Evolutionary conservation across 2,329 filamentous ascomycete genomes (phyloP).

Genomic region (Aschersonia sp.): DNA sequence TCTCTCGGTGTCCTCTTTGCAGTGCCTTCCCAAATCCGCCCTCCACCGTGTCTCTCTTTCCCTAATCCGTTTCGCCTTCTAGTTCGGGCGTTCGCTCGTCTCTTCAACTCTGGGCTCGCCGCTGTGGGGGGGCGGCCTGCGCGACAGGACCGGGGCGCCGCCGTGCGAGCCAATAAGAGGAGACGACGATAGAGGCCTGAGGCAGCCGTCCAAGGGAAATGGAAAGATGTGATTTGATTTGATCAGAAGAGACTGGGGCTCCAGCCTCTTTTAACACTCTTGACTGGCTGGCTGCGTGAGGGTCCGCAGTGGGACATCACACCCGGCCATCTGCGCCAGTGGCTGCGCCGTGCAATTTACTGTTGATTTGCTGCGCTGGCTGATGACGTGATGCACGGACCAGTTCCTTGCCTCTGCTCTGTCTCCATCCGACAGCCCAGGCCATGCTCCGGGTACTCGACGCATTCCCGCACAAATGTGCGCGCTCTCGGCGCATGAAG

Average conservation of each 20-base stretch:
- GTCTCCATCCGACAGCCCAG: neutral
- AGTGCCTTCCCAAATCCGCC: too few relatives aligned
- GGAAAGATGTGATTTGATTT: constrained; percentile 36
- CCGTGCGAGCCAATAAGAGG: constrained; percentile 17
- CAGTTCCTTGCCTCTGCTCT: constrained; percentile 1
- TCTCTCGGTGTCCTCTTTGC: neutral
- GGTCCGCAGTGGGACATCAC: constrained; percentile 20
- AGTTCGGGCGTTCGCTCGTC: too few relatives aligned
- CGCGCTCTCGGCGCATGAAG: neutral
- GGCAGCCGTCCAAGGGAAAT: constrained; percentile 27
- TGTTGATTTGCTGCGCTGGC: constrained; percentile 15
- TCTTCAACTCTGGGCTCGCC: neutral
- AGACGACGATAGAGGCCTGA: constrained; percentile 17
- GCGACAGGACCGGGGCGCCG: neutral
- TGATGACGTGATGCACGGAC: constrained; percentile 14
- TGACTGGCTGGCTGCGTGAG: constrained; percentile 33
- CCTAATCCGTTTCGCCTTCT: too few relatives aligned
- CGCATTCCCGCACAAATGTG: neutral
- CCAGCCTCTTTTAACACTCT: constrained; percentile 25
- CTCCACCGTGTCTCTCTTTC: too few relatives aligned
- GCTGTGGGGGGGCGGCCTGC: neutral
- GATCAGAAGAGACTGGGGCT: constrained; percentile 20
- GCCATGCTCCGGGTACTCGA: neutral
- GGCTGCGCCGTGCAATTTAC: constrained; percentile 11
- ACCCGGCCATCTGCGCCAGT: constrained; percentile 1